These are phyloP conservation scores for Gossypium ekmanianum DNA, from an alignment of 345 rosid species.

Conservation along the genomic window DNA sequence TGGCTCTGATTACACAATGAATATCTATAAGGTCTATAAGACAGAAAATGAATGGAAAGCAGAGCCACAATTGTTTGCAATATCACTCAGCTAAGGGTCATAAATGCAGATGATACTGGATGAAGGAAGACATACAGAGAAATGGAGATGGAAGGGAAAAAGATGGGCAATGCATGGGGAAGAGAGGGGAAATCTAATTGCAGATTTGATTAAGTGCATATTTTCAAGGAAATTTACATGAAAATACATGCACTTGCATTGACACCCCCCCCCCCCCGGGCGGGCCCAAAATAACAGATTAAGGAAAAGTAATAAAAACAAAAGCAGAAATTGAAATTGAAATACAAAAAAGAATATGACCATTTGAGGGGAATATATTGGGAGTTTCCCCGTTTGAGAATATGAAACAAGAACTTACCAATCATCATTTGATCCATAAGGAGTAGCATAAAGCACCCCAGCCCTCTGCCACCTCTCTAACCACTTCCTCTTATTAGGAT, in stretches of 20 bases:
- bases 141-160: not conserved
- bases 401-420: conserved; percentile 46
- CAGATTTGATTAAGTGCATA: not conserved
- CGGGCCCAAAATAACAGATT: not conserved
- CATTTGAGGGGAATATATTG: not conserved
- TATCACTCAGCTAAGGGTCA: not conserved
- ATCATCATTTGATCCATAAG: conserved; percentile 93
- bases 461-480: conserved; percentile 66
- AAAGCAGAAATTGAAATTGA: not conserved
- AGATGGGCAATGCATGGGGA: not conserved
- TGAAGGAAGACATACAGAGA: not conserved
- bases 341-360: not conserved
- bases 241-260: no score
- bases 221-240: not conserved
- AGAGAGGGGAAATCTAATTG: not conserved
- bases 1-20: not conserved
- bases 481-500: conserved; percentile 58
- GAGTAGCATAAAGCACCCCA: conserved; percentile 82
- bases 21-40: not conserved
- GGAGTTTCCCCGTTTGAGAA: not conserved
- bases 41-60: not conserved
- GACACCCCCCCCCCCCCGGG: not conserved
- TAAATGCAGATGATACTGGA: not conserved
- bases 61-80: not conserved
- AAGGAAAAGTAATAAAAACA: not conserved